A percentile compares a stretch with the other conserved stretches of the same genome.
Evolutionary conservation across 345 rosid genomes (phyloP).

Genomic region (Syzygium grande): DNA sequence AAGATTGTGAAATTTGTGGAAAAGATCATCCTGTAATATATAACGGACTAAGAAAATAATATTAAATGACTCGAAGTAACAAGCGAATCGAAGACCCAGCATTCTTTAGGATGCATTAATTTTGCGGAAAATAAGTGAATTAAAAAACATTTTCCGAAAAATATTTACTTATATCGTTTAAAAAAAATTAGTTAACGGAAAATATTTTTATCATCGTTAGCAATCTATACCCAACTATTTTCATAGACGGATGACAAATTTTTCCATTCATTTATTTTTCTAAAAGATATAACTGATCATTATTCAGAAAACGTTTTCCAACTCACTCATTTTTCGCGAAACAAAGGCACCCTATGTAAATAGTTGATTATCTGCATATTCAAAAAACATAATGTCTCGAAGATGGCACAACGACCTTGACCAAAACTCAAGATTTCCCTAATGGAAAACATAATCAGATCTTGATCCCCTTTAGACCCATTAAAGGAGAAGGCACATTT

Average conservation of each 20-base stretch:
- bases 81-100: fast-evolving
- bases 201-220: too few species aligned
- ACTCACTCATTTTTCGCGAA: too few species aligned
- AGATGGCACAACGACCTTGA: background rate
- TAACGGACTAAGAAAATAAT: background rate
- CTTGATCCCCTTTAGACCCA: background rate
- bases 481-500: background rate
- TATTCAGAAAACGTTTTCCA: too few species aligned
- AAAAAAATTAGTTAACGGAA: too few species aligned
- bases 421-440: background rate
- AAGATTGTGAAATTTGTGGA: background rate
- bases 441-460: background rate
- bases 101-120: background rate
- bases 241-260: too few species aligned
- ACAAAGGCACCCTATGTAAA: background rate
- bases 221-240: too few species aligned
- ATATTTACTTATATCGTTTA: too few species aligned
- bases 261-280: too few species aligned
- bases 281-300: too few species aligned
- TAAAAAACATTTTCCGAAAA: too few species aligned
- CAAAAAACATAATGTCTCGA: background rate
- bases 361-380: background rate
- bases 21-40: background rate
- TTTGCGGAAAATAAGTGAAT: too few species aligned
- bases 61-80: background rate